Percentiles rank a stretch among this genome's conserved stretches.
Evolutionary conservation across 192 early-diverging fungal genomes (phyloP).

Genomic region (Linnemannia zychae): DNA sequence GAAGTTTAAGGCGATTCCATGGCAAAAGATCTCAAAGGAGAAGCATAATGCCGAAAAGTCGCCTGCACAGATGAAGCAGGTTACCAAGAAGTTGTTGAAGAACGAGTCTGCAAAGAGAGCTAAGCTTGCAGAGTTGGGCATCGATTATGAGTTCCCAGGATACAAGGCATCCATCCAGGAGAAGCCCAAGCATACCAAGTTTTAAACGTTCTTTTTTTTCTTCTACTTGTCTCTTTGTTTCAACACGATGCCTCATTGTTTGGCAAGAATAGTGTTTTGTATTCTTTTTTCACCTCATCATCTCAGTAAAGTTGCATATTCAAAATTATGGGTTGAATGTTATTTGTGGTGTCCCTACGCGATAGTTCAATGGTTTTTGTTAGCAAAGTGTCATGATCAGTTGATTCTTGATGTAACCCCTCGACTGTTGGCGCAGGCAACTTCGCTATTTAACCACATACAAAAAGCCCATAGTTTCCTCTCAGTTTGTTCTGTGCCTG

Average conservation of each 20-base stretch:
- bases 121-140: constrained; percentile 76
- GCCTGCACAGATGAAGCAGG: constrained; percentile 58
- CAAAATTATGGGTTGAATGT: background rate
- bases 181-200: constrained; percentile 58
- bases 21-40: constrained; percentile 68
- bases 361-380: too few relatives aligned
- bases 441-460: too few relatives aligned
- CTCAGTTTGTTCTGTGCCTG: too few relatives aligned
- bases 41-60: constrained; percentile 77
- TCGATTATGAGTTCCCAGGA: constrained; percentile 93
- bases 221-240: background rate
- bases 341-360: too few relatives aligned
- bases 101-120: constrained; percentile 73
- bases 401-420: too few relatives aligned
- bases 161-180: constrained; percentile 59
- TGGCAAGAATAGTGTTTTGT: background rate
- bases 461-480: too few relatives aligned
- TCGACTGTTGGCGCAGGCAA: too few relatives aligned
- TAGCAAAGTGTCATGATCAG: too few relatives aligned
- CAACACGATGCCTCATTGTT: background rate
- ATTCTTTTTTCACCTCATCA: constrained; percentile 1
- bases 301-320: constrained; percentile 1
- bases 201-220: constrained; percentile 12
- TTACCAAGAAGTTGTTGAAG: constrained; percentile 64
- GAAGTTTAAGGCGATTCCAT: constrained; percentile 74